phyloP scores from a whole-genome alignment of 2,329 filamentous ascomycete genomes.

The Botryosphaeria dothidea region DNA sequence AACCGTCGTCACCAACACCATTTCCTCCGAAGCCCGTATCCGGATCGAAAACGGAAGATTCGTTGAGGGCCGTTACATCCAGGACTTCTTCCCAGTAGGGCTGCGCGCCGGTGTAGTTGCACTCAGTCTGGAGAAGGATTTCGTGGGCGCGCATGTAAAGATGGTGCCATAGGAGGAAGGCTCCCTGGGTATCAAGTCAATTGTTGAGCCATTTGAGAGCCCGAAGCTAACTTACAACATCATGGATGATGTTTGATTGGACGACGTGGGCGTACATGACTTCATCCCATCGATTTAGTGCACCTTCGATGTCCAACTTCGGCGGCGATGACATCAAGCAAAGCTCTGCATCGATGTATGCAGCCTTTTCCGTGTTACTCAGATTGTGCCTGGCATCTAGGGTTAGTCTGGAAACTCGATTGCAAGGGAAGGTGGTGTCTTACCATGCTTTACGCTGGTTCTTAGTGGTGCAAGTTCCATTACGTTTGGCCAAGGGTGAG shows the following conservation, averaged over 20 bases:
- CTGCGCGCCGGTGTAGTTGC: slow-evolving; percentile 46
- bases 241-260: background rate
- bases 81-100: slow-evolving; percentile 28
- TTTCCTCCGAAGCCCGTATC: slow-evolving; percentile 21
- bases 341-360: slow-evolving; percentile 18
- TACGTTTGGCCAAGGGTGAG: background rate
- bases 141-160: slow-evolving; percentile 47
- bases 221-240: background rate
- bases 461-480: background rate
- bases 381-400: background rate
- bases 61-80: background rate
- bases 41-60: slow-evolving; percentile 19
- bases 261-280: slow-evolving; percentile 14
- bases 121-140: slow-evolving; percentile 45
- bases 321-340: slow-evolving; percentile 17
- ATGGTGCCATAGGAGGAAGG: slow-evolving; percentile 48
- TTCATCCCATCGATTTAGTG: slow-evolving; percentile 18
- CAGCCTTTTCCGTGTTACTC: slow-evolving; percentile 11
- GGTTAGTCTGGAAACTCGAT: background rate
- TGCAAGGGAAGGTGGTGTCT: background rate
- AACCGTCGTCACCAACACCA: slow-evolving; percentile 23
- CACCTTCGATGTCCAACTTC: slow-evolving; percentile 1
- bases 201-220: too few relatives aligned
- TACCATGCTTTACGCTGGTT: slow-evolving; percentile 11
- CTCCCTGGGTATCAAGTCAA: background rate